Evolutionary conservation across 2,329 filamentous ascomycete genomes (phyloP).

Genomic region (Ophiostoma australiae): DNA sequence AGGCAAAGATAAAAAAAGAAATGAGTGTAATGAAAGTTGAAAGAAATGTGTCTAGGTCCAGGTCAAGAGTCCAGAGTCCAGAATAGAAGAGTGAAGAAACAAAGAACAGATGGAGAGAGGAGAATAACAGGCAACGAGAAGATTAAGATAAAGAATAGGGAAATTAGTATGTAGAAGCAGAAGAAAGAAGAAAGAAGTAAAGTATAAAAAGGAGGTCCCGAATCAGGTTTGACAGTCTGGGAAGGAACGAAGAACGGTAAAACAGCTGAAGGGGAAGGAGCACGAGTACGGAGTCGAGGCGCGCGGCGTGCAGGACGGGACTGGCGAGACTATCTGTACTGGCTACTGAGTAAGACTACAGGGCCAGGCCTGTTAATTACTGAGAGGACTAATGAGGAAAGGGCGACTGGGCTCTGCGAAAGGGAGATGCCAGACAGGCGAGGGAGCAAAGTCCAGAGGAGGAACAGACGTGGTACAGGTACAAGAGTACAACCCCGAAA

Average conservation of each 20-base stretch:
- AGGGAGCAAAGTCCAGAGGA: not conserved
- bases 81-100: constrained; percentile 7
- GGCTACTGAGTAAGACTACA: not conserved
- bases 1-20: not conserved
- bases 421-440: constrained; percentile 2
- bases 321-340: not conserved
- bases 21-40: not conserved
- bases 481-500: not conserved
- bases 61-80: not conserved
- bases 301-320: not conserved
- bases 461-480: not conserved
- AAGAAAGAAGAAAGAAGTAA: constrained; percentile 2
- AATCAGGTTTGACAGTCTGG: constrained; percentile 2
- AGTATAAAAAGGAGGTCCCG: not conserved
- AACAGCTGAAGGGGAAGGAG: not conserved
- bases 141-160: not conserved
- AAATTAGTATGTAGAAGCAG: not conserved
- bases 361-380: too few relatives aligned
- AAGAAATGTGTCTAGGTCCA: not conserved
- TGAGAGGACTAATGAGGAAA: constrained; percentile 1
- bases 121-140: not conserved
- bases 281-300: not conserved
- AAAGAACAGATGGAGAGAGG: not conserved
- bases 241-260: constrained; percentile 12
- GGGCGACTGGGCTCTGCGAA: not conserved